phyloP scores from a whole-genome alignment of 768 basidiomycete species.

The Macrolepiota fuliginosa region DNA sequence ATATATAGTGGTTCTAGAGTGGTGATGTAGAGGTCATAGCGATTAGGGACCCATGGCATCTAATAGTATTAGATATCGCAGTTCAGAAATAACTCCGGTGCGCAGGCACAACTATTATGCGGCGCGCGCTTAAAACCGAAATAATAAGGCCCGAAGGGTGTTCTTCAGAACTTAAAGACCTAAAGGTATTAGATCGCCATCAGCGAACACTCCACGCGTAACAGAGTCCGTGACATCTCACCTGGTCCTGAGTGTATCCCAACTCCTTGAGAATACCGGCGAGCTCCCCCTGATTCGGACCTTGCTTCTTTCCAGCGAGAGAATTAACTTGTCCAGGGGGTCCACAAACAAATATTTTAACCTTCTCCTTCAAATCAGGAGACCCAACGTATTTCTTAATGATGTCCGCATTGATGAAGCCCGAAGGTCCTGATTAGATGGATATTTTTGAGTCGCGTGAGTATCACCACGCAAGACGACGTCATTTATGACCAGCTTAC shows the following conservation, averaged over 20 bases:
- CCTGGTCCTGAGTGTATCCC: conserved; percentile 87
- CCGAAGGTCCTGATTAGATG: conserved; percentile 51
- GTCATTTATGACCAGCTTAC: conserved; percentile 28
- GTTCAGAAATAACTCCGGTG: background rate
- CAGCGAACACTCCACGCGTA: background rate
- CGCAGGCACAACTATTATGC: background rate
- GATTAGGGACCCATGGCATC: background rate
- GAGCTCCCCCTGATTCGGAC: conserved; percentile 81
- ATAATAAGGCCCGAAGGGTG: background rate
- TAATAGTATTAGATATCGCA: background rate
- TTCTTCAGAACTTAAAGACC: conserved; percentile 10
- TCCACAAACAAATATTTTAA: conserved; percentile 89
- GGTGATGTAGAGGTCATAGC: too few species aligned
- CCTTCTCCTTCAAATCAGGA: conserved; percentile 64
- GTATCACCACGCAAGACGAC: background rate
- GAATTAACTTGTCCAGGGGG: conserved; percentile 90
- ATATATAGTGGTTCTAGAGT: too few species aligned
- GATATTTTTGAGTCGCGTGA: background rate
- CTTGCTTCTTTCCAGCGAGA: conserved; percentile 85
- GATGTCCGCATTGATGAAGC: conserved; percentile 72
- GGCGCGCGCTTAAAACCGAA: background rate
- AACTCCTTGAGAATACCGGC: conserved; percentile 81
- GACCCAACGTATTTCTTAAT: conserved; percentile 73
- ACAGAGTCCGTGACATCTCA: conserved; percentile 23
- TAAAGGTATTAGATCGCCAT: background rate